phyloP scores from a whole-genome alignment of 768 basidiomycete genomes.

The Rossbeevera mucosa region DNA sequence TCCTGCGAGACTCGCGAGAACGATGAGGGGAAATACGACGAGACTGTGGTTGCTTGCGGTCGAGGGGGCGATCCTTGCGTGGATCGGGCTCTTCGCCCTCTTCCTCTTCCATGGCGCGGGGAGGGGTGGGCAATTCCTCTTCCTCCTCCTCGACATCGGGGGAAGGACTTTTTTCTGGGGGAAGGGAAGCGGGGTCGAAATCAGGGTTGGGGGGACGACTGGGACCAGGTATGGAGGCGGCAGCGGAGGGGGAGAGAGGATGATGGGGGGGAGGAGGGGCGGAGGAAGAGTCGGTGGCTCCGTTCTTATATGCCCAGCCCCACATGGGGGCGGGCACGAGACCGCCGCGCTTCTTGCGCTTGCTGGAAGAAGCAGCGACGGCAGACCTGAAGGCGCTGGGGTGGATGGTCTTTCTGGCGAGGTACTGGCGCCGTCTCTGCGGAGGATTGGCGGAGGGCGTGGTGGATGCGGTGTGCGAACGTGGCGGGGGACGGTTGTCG shows the following conservation, averaged over 20 bases:
- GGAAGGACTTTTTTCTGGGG: constrained; percentile 9
- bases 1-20: constrained; percentile 1
- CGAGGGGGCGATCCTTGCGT: constrained; percentile 14
- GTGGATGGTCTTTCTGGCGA: constrained; percentile 5
- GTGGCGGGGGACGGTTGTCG: constrained; percentile 14
- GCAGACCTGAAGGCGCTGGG: constrained; percentile 2
- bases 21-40: neutral
- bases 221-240: constrained; percentile 1
- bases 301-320: constrained; percentile 70
- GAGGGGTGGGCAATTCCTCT: constrained; percentile 41
- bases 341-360: constrained; percentile 55
- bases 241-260: constrained; percentile 1
- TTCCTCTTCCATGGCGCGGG: constrained; percentile 60
- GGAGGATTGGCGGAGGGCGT: neutral
- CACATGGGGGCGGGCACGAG: constrained; percentile 80
- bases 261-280: constrained; percentile 3
- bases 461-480: constrained; percentile 9
- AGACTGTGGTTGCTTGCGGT: constrained; percentile 1
- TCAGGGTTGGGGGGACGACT: constrained; percentile 6
- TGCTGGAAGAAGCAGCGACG: constrained; percentile 16
- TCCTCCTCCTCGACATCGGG: constrained; percentile 37
- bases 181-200: neutral
- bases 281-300: constrained; percentile 18
- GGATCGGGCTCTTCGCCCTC: constrained; percentile 39
- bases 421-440: constrained; percentile 10